Evolutionary conservation across 768 basidiomycete species (phyloP).

Genomic region (Pleurotus tuber-regium): DNA sequence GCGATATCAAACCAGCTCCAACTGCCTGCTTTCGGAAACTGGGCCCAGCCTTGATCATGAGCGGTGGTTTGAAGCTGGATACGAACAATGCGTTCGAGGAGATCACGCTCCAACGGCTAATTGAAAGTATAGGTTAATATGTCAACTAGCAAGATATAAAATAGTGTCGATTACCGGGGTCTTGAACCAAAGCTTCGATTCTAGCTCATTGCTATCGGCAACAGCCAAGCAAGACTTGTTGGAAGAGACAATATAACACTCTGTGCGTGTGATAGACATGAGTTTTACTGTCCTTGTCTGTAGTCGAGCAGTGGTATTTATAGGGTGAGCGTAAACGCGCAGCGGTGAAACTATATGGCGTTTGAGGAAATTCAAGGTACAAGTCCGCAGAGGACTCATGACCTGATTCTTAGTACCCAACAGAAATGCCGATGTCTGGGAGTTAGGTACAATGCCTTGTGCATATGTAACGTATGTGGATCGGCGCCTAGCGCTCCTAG

Average conservation of each 20-base stretch:
- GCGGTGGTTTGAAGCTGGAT: slow-evolving; percentile 27
- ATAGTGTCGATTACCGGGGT: background rate
- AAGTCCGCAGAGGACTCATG: too few species aligned
- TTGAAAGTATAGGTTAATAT: background rate
- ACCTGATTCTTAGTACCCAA: too few species aligned
- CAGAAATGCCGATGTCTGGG: too few species aligned
- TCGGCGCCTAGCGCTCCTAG: too few species aligned
- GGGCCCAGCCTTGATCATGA: slow-evolving; percentile 18
- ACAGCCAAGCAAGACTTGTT: background rate
- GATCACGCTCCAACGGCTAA: background rate
- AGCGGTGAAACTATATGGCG: too few species aligned
- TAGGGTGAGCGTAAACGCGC: too few species aligned
- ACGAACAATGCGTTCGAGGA: background rate
- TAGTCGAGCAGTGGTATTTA: too few species aligned
- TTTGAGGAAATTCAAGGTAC: too few species aligned
- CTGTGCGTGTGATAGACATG: background rate
- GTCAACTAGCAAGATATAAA: too few species aligned
- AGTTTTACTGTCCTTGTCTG: too few species aligned
- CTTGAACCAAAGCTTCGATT: background rate
- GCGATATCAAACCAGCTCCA: slow-evolving; percentile 34
- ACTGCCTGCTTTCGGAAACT: slow-evolving; percentile 16
- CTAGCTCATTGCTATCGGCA: background rate
- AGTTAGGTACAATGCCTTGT: too few species aligned
- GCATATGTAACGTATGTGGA: too few species aligned
- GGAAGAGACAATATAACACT: background rate